A percentile compares a stretch with the other conserved stretches of the same genome.
These are phyloP conservation scores for Cladochytrium replicatum DNA, from an alignment of 192 early-diverging fungal species.

Conservation along the genomic window DNA sequence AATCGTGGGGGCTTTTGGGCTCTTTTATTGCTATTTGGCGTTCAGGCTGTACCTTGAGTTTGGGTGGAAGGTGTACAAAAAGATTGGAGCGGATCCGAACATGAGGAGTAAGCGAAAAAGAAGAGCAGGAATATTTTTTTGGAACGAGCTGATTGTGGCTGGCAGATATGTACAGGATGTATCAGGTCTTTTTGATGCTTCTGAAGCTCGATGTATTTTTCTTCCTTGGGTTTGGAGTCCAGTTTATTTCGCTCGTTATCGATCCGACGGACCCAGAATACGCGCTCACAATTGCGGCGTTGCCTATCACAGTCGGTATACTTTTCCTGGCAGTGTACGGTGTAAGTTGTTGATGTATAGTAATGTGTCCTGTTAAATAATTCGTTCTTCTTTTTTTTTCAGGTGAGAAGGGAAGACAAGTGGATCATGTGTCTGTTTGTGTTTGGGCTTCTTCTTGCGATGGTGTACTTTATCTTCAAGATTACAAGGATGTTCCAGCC, in stretches of 20 bases:
- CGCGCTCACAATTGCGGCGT: background rate
- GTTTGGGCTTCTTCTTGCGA: background rate
- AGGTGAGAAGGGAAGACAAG: constrained; percentile 7
- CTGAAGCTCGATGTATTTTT: constrained; percentile 12
- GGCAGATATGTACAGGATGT: constrained; percentile 8
- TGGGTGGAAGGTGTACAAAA: too few relatives aligned
- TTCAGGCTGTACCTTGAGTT: background rate
- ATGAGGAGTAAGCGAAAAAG: too few relatives aligned
- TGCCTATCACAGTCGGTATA: constrained; percentile 7
- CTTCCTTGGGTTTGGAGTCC: constrained; percentile 5
- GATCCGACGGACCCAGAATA: constrained; percentile 7
- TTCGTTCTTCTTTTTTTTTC: too few relatives aligned
- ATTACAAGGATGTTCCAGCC: constrained; percentile 2
- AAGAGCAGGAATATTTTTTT: background rate
- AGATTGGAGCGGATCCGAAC: too few relatives aligned
- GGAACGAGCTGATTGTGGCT: too few relatives aligned
- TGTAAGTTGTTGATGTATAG: background rate
- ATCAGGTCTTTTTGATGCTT: constrained; percentile 13
- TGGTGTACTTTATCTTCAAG: constrained; percentile 10
- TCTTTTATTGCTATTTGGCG: background rate
- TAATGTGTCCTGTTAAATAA: background rate
- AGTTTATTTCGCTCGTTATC: constrained; percentile 4
- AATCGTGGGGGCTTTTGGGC: background rate
- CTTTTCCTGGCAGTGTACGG: constrained; percentile 1
- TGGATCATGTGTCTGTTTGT: background rate